Percentiles rank a stretch among this genome's conserved stretches.
phyloP scores from a whole-genome alignment of 2,329 filamentous ascomycete genomes.

The Apiospora marii region DNA sequence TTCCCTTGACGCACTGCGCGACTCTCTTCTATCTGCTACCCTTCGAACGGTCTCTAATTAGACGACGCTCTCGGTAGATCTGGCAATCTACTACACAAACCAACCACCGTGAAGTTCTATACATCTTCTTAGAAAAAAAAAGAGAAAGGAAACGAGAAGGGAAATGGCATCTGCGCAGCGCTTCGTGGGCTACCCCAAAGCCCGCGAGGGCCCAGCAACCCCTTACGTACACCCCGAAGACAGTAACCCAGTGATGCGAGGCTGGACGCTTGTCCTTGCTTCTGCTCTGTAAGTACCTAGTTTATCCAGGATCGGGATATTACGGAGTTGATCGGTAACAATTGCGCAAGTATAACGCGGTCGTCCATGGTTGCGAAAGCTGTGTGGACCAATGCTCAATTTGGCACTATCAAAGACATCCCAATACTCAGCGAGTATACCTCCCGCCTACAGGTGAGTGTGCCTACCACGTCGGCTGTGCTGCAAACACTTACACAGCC shows the following conservation, averaged over 20 bases:
- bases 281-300: conserved; percentile 62
- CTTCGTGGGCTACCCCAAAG: conserved; percentile 40
- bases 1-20: neutral
- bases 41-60: neutral
- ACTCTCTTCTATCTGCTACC: neutral
- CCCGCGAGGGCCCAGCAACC: conserved; percentile 40
- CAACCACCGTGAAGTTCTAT: neutral
- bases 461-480: neutral
- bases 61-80: neutral
- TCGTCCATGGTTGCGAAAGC: conserved; percentile 67
- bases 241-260: conserved; percentile 75
- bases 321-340: conserved; percentile 26
- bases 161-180: conserved; percentile 36
- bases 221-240: conserved; percentile 58
- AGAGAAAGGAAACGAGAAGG: no score
- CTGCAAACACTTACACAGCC: neutral
- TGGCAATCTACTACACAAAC: neutral
- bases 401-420: conserved; percentile 56
- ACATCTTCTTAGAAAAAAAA: neutral
- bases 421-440: conserved; percentile 53
- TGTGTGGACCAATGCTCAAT: conserved; percentile 75
- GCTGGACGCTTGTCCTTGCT: conserved; percentile 67
- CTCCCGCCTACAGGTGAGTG: conserved; percentile 57
- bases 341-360: conserved; percentile 60
- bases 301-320: neutral